Base-by-base conservation (phyloP, 2,329 filamentous ascomycete genomes). In the Penicillium sp. region DNA sequence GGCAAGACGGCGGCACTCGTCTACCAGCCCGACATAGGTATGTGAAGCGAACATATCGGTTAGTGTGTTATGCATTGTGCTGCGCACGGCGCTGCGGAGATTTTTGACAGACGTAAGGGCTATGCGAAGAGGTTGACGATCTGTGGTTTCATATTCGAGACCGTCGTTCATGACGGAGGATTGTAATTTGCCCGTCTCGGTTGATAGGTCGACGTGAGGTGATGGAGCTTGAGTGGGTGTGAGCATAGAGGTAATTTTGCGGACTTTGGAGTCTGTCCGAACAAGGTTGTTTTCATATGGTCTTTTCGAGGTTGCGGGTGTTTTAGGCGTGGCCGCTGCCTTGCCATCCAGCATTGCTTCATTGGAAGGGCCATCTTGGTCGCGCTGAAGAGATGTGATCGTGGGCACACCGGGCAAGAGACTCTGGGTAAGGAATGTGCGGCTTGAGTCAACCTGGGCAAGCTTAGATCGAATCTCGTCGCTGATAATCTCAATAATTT, bases 221-320 rank as follows among this genome's bases (percentile, higher is more conserved):
- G 47, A 42, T 39, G 45, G 39, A 11, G 39, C 29, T 14, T 30
- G 12, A 2, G 71, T 66, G 12, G 80, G 74, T n/a, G 79, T 74
- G 20, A 98, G 78, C 90, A 98, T 96, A 44, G 85, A 88, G 0
- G 92, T 98, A 46, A 98, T 98, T 62, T 98, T 98, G 41, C 89
- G 84, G 48, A 86, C 74, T 42, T 82, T 85, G 1, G 85, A 80
- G 60, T 98, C 92, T 8, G 90, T 96, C 13, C 92, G 80, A 2
- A 98, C 81, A 9, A 98, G 77, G 38, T 84, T 94, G 58, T 93
- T 93, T 56, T 92, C 86, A 47, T 88, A 82, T 1, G 80, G 76
- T 41, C 77, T 79, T 37, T 73, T 74, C 16, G 51, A 41, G 11
- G 56, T 50, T 14, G 57, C 54, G 17, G 62, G 51, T 10, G 61